Evolutionary conservation across 495 filamentous ascomycete species (phyloP).

Genomic region (Elaphomyces granulatus): DNA sequence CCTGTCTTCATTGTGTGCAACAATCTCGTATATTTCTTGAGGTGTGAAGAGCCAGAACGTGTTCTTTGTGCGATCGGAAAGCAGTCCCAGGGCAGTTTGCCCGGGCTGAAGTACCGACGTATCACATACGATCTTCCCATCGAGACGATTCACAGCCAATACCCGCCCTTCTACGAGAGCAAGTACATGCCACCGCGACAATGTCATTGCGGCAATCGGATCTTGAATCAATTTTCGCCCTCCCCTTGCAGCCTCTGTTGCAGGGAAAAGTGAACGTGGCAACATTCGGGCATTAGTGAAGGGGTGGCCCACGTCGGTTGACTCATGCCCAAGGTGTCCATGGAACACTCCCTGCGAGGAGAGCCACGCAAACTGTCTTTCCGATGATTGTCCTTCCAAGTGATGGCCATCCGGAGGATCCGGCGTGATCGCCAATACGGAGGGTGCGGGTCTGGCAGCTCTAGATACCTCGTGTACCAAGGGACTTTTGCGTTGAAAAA

Average conservation of each 20-base stretch:
- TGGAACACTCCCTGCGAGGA: slow-evolving; percentile 77
- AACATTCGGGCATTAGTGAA: slow-evolving; percentile 66
- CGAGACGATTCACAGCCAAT: slow-evolving; percentile 71
- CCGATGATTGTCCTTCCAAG: slow-evolving; percentile 34
- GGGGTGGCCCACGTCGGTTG: slow-evolving; percentile 30
- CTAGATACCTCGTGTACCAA: slow-evolving; percentile 51
- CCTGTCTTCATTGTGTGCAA: slow-evolving; percentile 74
- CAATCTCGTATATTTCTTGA: slow-evolving; percentile 84
- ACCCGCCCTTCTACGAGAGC: slow-evolving; percentile 67
- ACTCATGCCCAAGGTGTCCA: slow-evolving; percentile 48
- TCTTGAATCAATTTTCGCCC: slow-evolving; percentile 51
- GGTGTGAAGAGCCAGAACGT: slow-evolving; percentile 94
- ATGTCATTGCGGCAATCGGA: slow-evolving; percentile 59
- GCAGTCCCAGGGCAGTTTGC: slow-evolving; percentile 63
- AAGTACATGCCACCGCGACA: slow-evolving; percentile 91
- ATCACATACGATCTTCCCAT: slow-evolving; percentile 70
- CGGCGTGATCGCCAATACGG: slow-evolving; percentile 59
- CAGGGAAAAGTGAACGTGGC: slow-evolving; percentile 52
- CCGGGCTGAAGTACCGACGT: slow-evolving; percentile 71
- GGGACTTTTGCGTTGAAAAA: slow-evolving; percentile 79
- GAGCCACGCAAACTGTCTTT: slow-evolving; percentile 82
- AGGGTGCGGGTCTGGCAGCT: slow-evolving; percentile 40
- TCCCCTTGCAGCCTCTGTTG: slow-evolving; percentile 46
- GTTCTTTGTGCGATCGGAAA: slow-evolving; percentile 79
- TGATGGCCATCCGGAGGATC: slow-evolving; percentile 39